Base-by-base conservation (phyloP, 2,329 filamentous ascomycete genomes). In the Diaporthe sp. region DNA sequence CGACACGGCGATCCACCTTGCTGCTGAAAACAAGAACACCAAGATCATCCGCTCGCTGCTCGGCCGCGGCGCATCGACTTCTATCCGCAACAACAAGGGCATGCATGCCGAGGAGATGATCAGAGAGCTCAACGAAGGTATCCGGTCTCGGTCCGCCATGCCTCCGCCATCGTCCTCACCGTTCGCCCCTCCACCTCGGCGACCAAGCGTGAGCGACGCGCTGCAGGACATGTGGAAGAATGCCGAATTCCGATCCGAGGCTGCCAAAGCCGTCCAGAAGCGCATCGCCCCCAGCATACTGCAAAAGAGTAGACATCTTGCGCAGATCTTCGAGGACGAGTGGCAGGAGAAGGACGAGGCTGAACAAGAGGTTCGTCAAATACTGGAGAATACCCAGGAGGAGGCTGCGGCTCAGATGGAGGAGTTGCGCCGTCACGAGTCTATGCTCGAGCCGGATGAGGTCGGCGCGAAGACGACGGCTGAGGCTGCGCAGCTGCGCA, bases 31-130 rank as follows among this genome's bases (percentile, higher is more conserved):
- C 73, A 94, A 95, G 72, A 95, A 96, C 25, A 92, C 95, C 58
- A 98, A 98, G 79, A 97, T 96, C 77, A 93, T 98, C 72, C 93
- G 97, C 84, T 88, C 92, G 86, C 83, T 95, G 86, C 83, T 96
- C 81, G 92, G 92, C 44, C 93, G 96, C 68, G 95, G 96, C 75
- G 96, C 96, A 4, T 91, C 92, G 3, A 94, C 95, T 0, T 92
- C 97, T 79, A 93, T 98, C 71, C 88, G 91, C 27, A 99, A 98
- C 81, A 87, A 91, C 70, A 91, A 94, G 73, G 94, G 95, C 37
- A 89, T 97, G 76, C 94, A 94, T 1, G 95, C 95, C 15, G 94
- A 97, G 79, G 93, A 96, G 77, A 87, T 98, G 70, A 95, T 98
- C 78, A 92, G 94, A 80, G 88, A 92, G 75, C 82, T 93, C 50